These are phyloP conservation scores for Krasilnikovozyma curviuscula DNA, from an alignment of 768 basidiomycete genomes.

Conservation along the genomic window DNA sequence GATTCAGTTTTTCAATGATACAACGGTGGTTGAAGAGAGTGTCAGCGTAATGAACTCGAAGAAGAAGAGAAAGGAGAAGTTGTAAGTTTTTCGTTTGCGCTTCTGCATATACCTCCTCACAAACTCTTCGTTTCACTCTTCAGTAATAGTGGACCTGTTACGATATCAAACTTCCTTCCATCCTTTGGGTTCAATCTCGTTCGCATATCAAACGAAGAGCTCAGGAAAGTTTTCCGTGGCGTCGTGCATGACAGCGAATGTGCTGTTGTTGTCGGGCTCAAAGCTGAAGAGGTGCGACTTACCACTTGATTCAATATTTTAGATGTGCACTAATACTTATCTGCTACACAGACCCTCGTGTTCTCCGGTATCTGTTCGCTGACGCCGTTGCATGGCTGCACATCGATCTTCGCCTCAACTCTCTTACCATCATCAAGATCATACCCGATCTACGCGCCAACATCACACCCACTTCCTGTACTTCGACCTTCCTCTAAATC, in stretches of 20 bases:
- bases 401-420: constrained; percentile 3
- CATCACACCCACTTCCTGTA: constrained; percentile 6
- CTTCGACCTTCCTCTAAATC: background rate
- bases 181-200: constrained; percentile 4
- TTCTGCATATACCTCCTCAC: background rate
- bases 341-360: constrained; percentile 3
- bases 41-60: background rate
- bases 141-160: background rate
- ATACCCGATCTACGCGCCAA: constrained; percentile 6
- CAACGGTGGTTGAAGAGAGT: background rate
- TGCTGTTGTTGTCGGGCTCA: constrained; percentile 2
- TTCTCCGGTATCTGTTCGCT: constrained; percentile 10
- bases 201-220: background rate
- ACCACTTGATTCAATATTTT: background rate
- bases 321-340: background rate
- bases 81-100: background rate
- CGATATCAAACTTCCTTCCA: constrained; percentile 10
- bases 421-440: background rate
- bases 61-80: background rate
- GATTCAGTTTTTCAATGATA: background rate
- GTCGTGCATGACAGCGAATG: constrained; percentile 7
- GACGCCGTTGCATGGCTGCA: background rate
- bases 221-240: constrained; percentile 1
- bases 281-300: constrained; percentile 7
- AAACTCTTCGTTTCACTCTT: background rate